phyloP scores from a whole-genome alignment of 805 yeast species.

The Hanseniaspora singularis region DNA sequence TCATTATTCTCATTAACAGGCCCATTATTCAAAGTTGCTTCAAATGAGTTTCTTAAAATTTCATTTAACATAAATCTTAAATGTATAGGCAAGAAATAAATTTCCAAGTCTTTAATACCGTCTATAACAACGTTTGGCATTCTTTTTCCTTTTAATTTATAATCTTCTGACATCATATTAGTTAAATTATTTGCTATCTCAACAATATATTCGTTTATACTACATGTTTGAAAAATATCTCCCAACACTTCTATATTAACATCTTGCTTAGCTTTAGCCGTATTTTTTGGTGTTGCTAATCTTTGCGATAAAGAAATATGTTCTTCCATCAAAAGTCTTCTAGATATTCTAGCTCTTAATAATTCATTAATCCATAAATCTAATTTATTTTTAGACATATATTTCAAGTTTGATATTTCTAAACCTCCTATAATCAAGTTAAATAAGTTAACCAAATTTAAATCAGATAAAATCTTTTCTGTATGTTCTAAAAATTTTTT shows the following conservation, averaged over 20 bases:
- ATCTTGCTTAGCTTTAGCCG: conserved; percentile 37
- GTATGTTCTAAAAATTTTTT: conserved; percentile 56
- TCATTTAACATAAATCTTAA: conserved; percentile 80
- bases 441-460: conserved; percentile 71
- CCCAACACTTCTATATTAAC: conserved; percentile 47
- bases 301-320: conserved; percentile 63
- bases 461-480: conserved; percentile 51
- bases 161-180: conserved; percentile 39
- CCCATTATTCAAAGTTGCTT: conserved; percentile 55
- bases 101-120: conserved; percentile 53
- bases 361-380: conserved; percentile 67
- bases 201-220: conserved; percentile 54
- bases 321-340: conserved; percentile 85
- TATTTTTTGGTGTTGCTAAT: conserved; percentile 17
- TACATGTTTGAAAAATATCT: conserved; percentile 70
- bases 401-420: conserved; percentile 53
- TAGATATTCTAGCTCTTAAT: conserved; percentile 73
- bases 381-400: conserved; percentile 49
- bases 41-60: conserved; percentile 70
- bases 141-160: conserved; percentile 40
- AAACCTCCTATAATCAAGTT: conserved; percentile 88
- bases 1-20: conserved; percentile 29
- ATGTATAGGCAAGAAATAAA: conserved; percentile 80
- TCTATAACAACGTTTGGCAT: conserved; percentile 70
- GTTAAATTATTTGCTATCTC: conserved; percentile 40